Evolutionary conservation across 352 stramenopile genomes (phyloP), one percentile per base, ranked within the genome.

Genomic region (Albugo laibachii): DNA sequence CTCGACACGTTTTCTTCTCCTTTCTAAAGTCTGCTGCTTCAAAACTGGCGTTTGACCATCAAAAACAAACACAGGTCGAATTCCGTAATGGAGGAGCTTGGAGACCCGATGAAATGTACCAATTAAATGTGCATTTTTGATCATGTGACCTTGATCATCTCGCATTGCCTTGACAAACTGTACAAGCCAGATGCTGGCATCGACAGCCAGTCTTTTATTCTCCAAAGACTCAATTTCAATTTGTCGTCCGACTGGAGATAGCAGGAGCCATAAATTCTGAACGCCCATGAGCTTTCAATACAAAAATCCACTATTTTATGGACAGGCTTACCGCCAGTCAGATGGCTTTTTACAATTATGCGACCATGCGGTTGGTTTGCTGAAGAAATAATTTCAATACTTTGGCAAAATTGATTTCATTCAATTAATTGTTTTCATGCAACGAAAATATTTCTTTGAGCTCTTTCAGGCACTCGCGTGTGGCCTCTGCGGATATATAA

Each of bases 131-230:
- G 92, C 85, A 65, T 94, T 97, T 53, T 72, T 75, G 50, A 96
- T 88, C 59, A 97, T 94, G 36, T 86, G 79, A 45, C 95, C 89
- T 38, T 97, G 89, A 45, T 86, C 74, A 45, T 98, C 88, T 38
- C 93, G 80, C 81, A 97, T 98, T 36, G 94, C 94, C 63, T 98
- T 98, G 56, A 99, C 76, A 57, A 99, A 99, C 69, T 99, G 94
- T 19, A 89, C 98, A 48, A 99, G 68, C 96, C 96, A 99, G 62
- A 99, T 99, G 58, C 83, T 97, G 11, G 94, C 93, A 64, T 99
- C 96, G 38, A 99, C 93, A 1, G 96, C 96, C 34, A 99, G 69
- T 15, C 92, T 92, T 59, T 97, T 63, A 12, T 87, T 77, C 42
- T 81, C 73, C n/a, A 99, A 69, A 35, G 93, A 97, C 80, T 99